Evolutionary conservation across 345 rosid genomes (phyloP).

Genomic region (Capsella bursapastoris): DNA sequence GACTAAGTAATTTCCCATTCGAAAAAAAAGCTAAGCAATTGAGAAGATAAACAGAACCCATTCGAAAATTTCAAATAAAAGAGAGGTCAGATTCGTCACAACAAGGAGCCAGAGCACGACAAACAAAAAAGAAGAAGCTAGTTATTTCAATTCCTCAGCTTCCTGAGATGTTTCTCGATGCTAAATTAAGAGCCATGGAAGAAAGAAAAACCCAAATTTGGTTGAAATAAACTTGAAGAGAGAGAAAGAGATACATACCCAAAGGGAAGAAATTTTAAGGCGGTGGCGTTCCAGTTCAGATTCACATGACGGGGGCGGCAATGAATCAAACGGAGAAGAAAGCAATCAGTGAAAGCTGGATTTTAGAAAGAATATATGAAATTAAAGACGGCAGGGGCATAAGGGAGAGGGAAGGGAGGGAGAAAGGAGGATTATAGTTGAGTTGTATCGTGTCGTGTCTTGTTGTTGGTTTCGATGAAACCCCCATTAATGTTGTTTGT

Average conservation of each 20-base stretch:
- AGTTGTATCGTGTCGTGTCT: no score
- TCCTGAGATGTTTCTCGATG: background rate
- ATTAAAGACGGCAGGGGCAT: slow-evolving; percentile 21
- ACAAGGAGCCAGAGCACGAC: background rate
- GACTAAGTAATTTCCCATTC: no score
- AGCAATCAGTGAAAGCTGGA: slow-evolving; percentile 16
- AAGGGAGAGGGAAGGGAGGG: background rate
- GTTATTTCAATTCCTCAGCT: background rate
- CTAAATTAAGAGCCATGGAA: background rate
- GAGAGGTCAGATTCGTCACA: background rate
- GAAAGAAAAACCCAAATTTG: slow-evolving; percentile 25
- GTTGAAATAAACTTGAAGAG: background rate
- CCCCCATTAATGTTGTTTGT: no score
- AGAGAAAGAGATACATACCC: background rate
- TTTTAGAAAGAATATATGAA: slow-evolving; percentile 9
- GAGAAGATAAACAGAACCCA: slow-evolving; percentile 1
- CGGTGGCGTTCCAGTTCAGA: slow-evolving; percentile 27
- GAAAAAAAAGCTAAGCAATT: background rate
- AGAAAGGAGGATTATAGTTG: slow-evolving; percentile 9
- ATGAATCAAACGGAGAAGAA: slow-evolving; percentile 11
- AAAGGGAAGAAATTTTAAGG: slow-evolving; percentile 5
- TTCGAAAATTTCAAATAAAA: background rate
- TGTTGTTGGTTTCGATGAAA: no score
- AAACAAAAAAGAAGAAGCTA: background rate
- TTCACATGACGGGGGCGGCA: background rate